These are phyloP conservation scores for Suhomyces sp. DNA, from an alignment of 805 yeast species.

Conservation along the genomic window DNA sequence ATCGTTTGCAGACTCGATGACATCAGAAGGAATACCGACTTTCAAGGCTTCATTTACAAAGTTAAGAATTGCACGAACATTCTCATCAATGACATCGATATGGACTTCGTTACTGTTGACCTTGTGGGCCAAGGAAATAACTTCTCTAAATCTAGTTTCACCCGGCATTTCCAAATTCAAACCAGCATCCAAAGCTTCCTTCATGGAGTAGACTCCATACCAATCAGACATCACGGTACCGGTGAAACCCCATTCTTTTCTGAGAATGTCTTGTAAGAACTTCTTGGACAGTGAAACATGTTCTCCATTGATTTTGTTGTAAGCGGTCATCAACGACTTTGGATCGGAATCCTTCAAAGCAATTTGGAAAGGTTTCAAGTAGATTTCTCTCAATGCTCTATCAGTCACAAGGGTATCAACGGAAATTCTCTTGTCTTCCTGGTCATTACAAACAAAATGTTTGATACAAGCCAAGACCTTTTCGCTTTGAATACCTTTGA, in stretches of 20 bases:
- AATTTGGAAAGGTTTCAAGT: constrained; percentile 61
- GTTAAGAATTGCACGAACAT: constrained; percentile 48
- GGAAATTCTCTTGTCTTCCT: constrained; percentile 53
- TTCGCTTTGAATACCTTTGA: constrained; percentile 54
- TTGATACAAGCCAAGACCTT: constrained; percentile 57
- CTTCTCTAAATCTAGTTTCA: constrained; percentile 48
- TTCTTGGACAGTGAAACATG: constrained; percentile 51
- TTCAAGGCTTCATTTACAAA: constrained; percentile 44
- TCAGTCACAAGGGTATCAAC: constrained; percentile 52
- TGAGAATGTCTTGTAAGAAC: constrained; percentile 46
- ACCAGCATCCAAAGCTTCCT: constrained; percentile 51
- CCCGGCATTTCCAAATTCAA: constrained; percentile 72
- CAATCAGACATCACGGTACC: constrained; percentile 65
- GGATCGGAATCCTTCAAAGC: constrained; percentile 56
- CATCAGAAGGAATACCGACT: constrained; percentile 41
- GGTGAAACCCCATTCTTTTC: constrained; percentile 57
- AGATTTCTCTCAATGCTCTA: constrained; percentile 65
- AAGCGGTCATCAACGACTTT: constrained; percentile 57
- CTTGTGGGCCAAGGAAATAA: constrained; percentile 40
- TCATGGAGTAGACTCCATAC: constrained; percentile 55
- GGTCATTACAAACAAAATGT: constrained; percentile 64
- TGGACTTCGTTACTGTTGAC: constrained; percentile 42
- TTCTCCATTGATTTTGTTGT: constrained; percentile 61
- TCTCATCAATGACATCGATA: constrained; percentile 42
- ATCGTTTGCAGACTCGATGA: constrained; percentile 40